These are phyloP conservation scores for Candida wancherniae DNA, from an alignment of 805 yeast species.

Conservation along the genomic window DNA sequence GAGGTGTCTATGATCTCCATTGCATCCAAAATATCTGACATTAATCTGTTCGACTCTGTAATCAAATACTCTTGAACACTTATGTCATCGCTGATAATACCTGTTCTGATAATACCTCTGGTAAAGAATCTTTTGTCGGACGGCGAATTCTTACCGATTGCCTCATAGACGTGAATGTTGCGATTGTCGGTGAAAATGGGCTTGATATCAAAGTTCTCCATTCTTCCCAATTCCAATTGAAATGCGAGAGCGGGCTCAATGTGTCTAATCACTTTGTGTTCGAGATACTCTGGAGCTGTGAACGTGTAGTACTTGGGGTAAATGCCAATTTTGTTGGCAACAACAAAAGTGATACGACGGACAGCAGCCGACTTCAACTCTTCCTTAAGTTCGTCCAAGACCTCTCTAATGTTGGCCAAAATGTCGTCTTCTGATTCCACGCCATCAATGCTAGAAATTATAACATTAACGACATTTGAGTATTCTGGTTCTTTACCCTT, in stretches of 20 bases:
- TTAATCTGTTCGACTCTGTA: constrained; percentile 92
- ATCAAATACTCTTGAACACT: constrained; percentile 90
- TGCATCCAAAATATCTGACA: constrained; percentile 93
- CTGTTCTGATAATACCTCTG: constrained; percentile 95
- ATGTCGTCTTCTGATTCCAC: constrained; percentile 66
- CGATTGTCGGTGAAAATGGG: constrained; percentile 96
- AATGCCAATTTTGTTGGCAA: constrained; percentile 77
- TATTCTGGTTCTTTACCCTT: constrained; percentile 38
- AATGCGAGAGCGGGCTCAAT: constrained; percentile 97
- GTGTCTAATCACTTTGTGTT: constrained; percentile 93
- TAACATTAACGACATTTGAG: constrained; percentile 79
- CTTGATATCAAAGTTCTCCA: constrained; percentile 90
- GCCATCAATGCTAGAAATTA: constrained; percentile 70
- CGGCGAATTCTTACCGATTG: constrained; percentile 87
- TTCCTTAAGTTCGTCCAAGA: constrained; percentile 62
- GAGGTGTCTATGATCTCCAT: constrained; percentile 91
- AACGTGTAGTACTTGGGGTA: constrained; percentile 96
- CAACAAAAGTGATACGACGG: constrained; percentile 89
- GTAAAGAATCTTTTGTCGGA: constrained; percentile 94
- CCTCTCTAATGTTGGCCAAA: constrained; percentile 55
- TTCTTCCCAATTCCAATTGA: constrained; percentile 91
- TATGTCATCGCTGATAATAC: constrained; percentile 88
- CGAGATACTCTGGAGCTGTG: constrained; percentile 79
- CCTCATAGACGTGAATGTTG: constrained; percentile 96
- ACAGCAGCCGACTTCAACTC: constrained; percentile 68